These are phyloP conservation scores for Trametes cingulata DNA, from an alignment of 768 basidiomycete genomes.

Conservation along the genomic window DNA sequence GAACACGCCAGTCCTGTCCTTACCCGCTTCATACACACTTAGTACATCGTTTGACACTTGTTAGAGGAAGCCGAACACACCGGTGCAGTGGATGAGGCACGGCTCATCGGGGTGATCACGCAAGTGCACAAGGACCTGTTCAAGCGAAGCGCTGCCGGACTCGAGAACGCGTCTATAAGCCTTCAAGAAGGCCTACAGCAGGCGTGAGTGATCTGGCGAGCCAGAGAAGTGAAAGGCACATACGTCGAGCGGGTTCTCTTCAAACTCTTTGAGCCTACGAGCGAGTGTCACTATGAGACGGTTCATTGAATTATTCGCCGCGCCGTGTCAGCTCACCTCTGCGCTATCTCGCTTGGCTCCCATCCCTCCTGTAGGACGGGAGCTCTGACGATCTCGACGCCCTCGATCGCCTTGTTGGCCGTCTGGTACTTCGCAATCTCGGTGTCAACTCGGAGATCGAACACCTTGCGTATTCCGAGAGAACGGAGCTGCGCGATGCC, in stretches of 20 bases:
- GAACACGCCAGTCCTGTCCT: conserved; percentile 45
- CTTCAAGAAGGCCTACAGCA: conserved; percentile 34
- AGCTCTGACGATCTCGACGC: conserved; percentile 33
- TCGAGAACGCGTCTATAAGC: conserved; percentile 36
- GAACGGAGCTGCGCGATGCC: conserved; percentile 37
- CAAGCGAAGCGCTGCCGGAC: conserved; percentile 34
- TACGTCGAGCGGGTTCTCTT: conserved; percentile 30
- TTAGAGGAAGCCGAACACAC: conserved; percentile 25
- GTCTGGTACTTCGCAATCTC: conserved; percentile 39
- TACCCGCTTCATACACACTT: conserved; percentile 36
- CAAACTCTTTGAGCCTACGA: conserved; percentile 34
- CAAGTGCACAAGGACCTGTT: conserved; percentile 39
- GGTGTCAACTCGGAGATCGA: conserved; percentile 41
- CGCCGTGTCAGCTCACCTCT: background rate
- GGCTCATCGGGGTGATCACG: conserved; percentile 40
- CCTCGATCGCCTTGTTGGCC: conserved; percentile 30
- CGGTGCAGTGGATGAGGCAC: conserved; percentile 46
- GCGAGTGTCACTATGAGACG: background rate
- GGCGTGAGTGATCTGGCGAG: background rate
- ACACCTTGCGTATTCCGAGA: conserved; percentile 39
- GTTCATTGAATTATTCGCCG: too few species aligned
- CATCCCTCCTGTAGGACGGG: conserved; percentile 29
- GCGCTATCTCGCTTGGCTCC: conserved; percentile 28
- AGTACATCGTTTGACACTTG: background rate
- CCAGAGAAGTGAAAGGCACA: conserved; percentile 10